Evolutionary conservation across 2,329 filamentous ascomycete genomes (phyloP), one percentile per base, ranked within the genome.

Genomic region (Aotearoamyces nothofagi): DNA sequence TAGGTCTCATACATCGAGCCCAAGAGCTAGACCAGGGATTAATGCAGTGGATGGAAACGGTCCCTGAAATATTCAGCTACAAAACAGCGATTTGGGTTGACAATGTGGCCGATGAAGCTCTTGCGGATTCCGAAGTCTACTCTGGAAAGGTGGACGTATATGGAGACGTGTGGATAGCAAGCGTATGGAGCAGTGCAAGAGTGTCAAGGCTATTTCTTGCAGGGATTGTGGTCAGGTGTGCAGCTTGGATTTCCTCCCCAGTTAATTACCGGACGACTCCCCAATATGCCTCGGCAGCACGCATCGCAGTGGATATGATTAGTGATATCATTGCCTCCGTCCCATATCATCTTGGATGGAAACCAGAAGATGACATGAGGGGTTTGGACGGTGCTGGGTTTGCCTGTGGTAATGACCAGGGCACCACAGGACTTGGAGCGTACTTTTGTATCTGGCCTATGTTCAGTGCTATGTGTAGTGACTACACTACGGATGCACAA

Each of bases 321-420:
- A 58, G 60, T 3, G 69, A 74, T 38, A 63, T 75, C 20, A 58
- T 75, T 30, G 66, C 69, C 2, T 66, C 61, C 2, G 61, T 73
- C n/a, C 70, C 70, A 0, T 75, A 64, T 38, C 61, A 69, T 42
- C 55, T 76, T 2, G 69, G 69, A 22, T 73, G 68, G 66, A 64
- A 66, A 31, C 50, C 60, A 9, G 58, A 56, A 30, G 50, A 55
- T 33, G 54, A 49, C 25, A n/a, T n/a, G n/a, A n/a, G n/a, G n/a
- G n/a, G n/a, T n/a, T n/a, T n/a, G n/a, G 52, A 62, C 19, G 43
- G 61, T 9, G 46, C 57, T 8, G 45, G 54, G 23, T 69, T 66
- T 40, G 57, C 52, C 2, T 65, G 59, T 37, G 63, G 62, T 12
- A 52, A 63, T 12, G 61, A 68, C 22, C 52, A 60, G 24, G 50